Base-by-base conservation (phyloP, 352 stramenopile genomes). In the Aphanomyces astaci region DNA sequence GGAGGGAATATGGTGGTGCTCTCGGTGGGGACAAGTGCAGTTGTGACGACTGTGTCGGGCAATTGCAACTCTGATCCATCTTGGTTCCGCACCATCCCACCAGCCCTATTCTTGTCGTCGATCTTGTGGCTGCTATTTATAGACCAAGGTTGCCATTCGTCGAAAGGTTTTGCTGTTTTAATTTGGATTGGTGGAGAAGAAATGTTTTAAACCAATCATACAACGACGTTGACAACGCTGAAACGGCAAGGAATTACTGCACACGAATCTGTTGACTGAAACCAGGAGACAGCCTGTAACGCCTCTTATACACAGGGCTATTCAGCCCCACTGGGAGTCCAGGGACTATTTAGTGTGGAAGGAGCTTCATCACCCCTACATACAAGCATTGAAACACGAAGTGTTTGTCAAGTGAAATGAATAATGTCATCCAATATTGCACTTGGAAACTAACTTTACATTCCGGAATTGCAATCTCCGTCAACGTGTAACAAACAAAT, bases 101-200 rank as follows among this genome's bases (percentile, higher is more conserved):
- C 48, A 49, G n/a, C 48, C n/a, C 48, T 55, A 30, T 55, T 55
- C 48, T 55, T 25, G 48, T 55, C 48, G 48, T 31, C 36, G 15
- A 43, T 7, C 36, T 43, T 7, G 36, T 15, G 15, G 36, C 7
- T 15, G 36, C 36, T 43, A 43, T 43, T 43, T 43, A 15, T 43
- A 43, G 36, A 43, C 36, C 15, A 43, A 15, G 36, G 36, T 15
- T 43, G 7, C 36, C 36, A 43, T 43, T 43, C 7, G 36, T 43
- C 15, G 36, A 15, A 43, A 43, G 7, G 15, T 15, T 15, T 7
- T 43, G 7, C 36, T 43, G 36, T 43, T 43, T 43, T 7, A 7
- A 7, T 43, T 43, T 43, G 7, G 7, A 43, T 43, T 43, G 36
- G 36, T 15, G 36, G 15, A 15, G 36, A 43, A 15, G 15, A 43